Evolutionary conservation across 1,139 yeast species (phyloP), one percentile per base, ranked within the genome.

Genomic region (Taphrina flavorubra): DNA sequence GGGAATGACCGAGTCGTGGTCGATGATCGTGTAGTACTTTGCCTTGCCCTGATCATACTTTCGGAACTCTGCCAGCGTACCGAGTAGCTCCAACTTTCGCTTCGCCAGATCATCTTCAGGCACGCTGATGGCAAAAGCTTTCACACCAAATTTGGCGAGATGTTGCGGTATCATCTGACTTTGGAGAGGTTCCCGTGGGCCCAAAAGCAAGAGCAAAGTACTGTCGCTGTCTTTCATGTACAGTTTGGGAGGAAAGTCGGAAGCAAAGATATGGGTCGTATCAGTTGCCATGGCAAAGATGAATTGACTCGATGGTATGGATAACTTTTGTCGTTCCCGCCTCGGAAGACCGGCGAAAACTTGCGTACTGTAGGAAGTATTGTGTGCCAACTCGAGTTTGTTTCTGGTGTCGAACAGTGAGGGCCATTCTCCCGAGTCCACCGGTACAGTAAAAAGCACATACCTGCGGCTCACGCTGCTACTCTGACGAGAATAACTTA

Each of bases 211-310:
- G n/a, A 63, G 37, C 13, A 63, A 55, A 31, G 59, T 63, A 25
- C 46, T 40, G 18, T 55, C 51, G 13, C 47, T 34, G 56, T 25
- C 42, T n/a, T 18, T 25, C 44, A 63, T 31, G 37, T 55, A 63
- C 16, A 37, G 31, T 37, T 55, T 55, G 8, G 67, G 67, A 42
- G 37, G 16, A 46, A 63, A 63, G 37, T 63, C 67, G 7, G 40
- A 36, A 11, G 51, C 44, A 40, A 63, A 7, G 25, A 55, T 49
- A 31, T 53, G 67, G 18, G 55, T 46, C 6, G 67, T 55, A 34
- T 56, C 59, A 10, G 67, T 63, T 10, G 61, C 67, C 42, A 63
- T 42, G 20, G 67, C 67, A 55, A 63, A 63, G 14, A 63, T 44
- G 55, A 55, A 47, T n/a, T 53, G 44, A 8, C 34, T 31, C 11